These are phyloP conservation scores for Fomitopsis schrenkii DNA, from an alignment of 1,284 basidiomycete species.

Conservation along the genomic window DNA sequence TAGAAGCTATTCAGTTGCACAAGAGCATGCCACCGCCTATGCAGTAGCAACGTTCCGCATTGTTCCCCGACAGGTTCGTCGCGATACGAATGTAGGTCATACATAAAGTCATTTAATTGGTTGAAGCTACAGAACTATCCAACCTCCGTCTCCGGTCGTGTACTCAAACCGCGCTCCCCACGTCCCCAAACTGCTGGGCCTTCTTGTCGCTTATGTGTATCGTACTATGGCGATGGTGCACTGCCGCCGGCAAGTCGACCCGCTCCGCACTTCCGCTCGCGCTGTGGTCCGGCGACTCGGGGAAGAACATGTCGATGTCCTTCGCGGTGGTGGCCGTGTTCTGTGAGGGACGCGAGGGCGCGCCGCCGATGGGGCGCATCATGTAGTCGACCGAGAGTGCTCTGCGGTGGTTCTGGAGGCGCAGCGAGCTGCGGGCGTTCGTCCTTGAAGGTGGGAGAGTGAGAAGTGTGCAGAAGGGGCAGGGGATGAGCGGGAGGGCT, in stretches of 20 bases:
- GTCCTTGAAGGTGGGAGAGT: neutral
- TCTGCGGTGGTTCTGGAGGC: neutral
- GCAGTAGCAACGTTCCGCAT: too few relatives aligned
- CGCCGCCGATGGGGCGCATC: neutral
- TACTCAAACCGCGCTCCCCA: neutral
- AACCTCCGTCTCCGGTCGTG: too few relatives aligned
- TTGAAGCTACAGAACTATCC: too few relatives aligned
- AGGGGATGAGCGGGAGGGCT: slow-evolving; percentile 6
- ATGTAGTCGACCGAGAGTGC: neutral
- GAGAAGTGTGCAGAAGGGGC: neutral
- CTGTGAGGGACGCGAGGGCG: neutral
- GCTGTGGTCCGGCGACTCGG: neutral
- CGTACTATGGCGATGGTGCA: neutral
- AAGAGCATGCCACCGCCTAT: too few relatives aligned
- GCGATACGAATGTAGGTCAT: too few relatives aligned
- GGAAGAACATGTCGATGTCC: neutral
- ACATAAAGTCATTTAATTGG: too few relatives aligned
- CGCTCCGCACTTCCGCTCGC: neutral
- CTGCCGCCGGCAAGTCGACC: neutral
- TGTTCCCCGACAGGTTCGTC: too few relatives aligned
- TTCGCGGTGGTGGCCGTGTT: neutral
- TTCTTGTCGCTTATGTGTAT: neutral
- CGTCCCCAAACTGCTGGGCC: neutral
- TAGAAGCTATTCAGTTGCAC: too few relatives aligned
- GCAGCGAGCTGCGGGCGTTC: slow-evolving; percentile 4